Evolutionary conservation across 345 rosid species (phyloP).

Genomic region (Microthlaspi erraticum): DNA sequence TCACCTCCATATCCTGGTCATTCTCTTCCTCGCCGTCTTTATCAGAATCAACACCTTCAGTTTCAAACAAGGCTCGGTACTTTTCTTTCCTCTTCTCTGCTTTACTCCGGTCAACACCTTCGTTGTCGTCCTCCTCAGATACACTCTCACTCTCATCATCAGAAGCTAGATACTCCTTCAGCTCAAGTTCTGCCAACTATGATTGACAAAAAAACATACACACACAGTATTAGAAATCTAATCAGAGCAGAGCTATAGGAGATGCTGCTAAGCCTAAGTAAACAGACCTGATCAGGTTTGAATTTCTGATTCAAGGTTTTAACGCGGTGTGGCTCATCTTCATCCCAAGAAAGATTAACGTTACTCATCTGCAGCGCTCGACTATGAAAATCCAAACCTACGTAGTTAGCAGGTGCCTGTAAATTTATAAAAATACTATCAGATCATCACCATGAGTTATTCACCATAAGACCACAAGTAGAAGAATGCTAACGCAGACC

Average conservation of each 20-base stretch:
- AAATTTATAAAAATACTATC: not conserved
- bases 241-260: slow-evolving; percentile 3
- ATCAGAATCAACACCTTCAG: slow-evolving; percentile 60
- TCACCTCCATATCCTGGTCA: slow-evolving; percentile 88
- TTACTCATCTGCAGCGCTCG: slow-evolving; percentile 86
- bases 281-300: slow-evolving; percentile 77
- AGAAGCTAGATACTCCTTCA: slow-evolving; percentile 88
- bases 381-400: slow-evolving; percentile 76
- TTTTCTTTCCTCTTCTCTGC: slow-evolving; percentile 56
- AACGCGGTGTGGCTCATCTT: slow-evolving; percentile 87
- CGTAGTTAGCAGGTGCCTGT: slow-evolving; percentile 78
- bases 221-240: slow-evolving; percentile 38
- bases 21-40: slow-evolving; percentile 66
- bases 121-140: slow-evolving; percentile 45
- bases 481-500: slow-evolving; percentile 63
- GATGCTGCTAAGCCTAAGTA: not conserved
- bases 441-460: slow-evolving; percentile 5
- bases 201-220: slow-evolving; percentile 16
- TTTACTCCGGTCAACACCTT: slow-evolving; percentile 46
- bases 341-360: slow-evolving; percentile 88
- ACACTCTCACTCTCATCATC: slow-evolving; percentile 80
- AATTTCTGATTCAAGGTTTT: slow-evolving; percentile 78
- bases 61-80: slow-evolving; percentile 68
- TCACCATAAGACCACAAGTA: slow-evolving; percentile 8
- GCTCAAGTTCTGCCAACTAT: slow-evolving; percentile 78